Percentiles rank a stretch among this genome's conserved stretches.
These are phyloP conservation scores for Escallonia rubra DNA, from an alignment of 129 eudicot genomes.

Conservation along the genomic window DNA sequence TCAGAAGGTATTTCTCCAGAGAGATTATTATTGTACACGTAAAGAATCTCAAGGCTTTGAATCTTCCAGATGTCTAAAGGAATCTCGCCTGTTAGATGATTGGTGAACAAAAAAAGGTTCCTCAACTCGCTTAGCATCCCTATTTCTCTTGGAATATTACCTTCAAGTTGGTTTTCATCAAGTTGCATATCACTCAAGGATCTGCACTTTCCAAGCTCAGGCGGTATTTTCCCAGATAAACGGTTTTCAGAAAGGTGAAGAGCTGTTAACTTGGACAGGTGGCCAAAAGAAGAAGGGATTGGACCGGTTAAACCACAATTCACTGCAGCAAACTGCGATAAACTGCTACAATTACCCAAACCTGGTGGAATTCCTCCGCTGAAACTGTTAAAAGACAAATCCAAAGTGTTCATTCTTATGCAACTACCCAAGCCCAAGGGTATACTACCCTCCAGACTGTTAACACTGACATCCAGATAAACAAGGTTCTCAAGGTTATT, in stretches of 20 bases:
- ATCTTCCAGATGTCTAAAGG: slow-evolving; percentile 70
- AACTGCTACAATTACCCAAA: slow-evolving; percentile 58
- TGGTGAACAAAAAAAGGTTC: slow-evolving; percentile 40
- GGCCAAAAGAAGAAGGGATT: slow-evolving; percentile 66
- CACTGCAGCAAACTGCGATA: slow-evolving; percentile 46
- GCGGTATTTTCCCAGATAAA: slow-evolving; percentile 67
- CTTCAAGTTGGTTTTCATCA: slow-evolving; percentile 52
- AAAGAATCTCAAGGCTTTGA: slow-evolving; percentile 40
- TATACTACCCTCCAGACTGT: slow-evolving; percentile 53
- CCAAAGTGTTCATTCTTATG: slow-evolving; percentile 27
- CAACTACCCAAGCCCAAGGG: slow-evolving; percentile 45
- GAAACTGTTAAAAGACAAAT: slow-evolving; percentile 54
- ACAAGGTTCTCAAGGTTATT: slow-evolving; percentile 38
- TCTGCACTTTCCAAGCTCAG: slow-evolving; percentile 66
- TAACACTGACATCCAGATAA: slow-evolving; percentile 38
- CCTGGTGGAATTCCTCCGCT: slow-evolving; percentile 51
- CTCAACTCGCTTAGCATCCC: slow-evolving; percentile 44
- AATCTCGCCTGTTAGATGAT: slow-evolving; percentile 64
- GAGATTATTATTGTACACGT: slow-evolving; percentile 48
- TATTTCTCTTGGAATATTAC: slow-evolving; percentile 58
- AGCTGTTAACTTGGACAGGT: slow-evolving; percentile 32
- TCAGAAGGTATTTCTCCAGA: slow-evolving; percentile 65
- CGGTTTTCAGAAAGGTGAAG: slow-evolving; percentile 60
- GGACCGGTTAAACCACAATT: slow-evolving; percentile 50
- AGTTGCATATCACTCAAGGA: slow-evolving; percentile 51